Conservation (phyloP, 176 grass and related monocot species). For the Tillandsia fasciculata region DNA sequence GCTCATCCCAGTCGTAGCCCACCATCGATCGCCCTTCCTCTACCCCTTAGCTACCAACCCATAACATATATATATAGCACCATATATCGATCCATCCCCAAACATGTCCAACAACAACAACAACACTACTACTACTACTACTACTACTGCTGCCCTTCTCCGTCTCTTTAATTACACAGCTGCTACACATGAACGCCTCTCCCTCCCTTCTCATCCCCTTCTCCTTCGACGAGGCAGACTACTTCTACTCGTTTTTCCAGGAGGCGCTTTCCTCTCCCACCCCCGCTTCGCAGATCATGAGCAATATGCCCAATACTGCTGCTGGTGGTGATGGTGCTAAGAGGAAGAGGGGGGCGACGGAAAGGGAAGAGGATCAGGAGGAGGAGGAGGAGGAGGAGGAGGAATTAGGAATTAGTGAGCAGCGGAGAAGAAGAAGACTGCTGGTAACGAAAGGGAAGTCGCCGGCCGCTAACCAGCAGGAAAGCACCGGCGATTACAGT, state of each 20-base stretch:
- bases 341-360: conserved; percentile 27
- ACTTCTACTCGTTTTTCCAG: conserved; percentile 22
- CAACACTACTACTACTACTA: not conserved
- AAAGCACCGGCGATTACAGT: no score
- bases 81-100: no score
- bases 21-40: not conserved
- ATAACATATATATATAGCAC: not conserved
- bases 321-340: not conserved
- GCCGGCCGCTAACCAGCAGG: no score
- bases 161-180: not conserved
- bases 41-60: not conserved
- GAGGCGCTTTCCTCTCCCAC: not conserved
- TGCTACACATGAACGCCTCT: conserved; percentile 25
- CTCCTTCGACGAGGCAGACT: conserved; percentile 26
- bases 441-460: no score
- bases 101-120: not conserved
- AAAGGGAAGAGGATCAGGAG: not conserved
- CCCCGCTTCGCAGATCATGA: no score
- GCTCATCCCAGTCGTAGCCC: conserved; percentile 15
- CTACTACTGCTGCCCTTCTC: not conserved
- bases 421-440: not conserved
- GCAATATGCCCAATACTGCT: no score
- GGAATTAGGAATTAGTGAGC: not conserved
- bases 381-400: conserved; percentile 1
- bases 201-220: conserved; percentile 15